A percentile compares a stretch with the other conserved stretches of the same genome.
phyloP scores from a whole-genome alignment of 1,284 basidiomycete genomes.

The Gymnopus androsaceus region DNA sequence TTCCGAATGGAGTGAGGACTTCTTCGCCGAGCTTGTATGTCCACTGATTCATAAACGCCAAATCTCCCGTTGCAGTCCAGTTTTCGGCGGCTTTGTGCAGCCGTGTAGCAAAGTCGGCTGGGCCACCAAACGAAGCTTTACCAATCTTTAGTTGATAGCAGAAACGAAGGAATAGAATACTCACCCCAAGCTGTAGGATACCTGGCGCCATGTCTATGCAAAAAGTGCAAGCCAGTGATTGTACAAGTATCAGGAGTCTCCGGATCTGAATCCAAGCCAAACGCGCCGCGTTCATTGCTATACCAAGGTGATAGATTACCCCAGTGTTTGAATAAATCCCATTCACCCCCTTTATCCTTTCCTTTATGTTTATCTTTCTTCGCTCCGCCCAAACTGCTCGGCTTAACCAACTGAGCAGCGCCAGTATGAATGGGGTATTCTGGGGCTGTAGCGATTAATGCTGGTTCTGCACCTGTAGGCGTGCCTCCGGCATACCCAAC shows the following conservation, averaged over 20 bases:
- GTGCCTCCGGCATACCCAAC: constrained; percentile 84
- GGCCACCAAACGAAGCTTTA: constrained; percentile 67
- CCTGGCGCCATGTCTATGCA: constrained; percentile 81
- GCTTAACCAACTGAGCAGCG: constrained; percentile 64
- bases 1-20: constrained; percentile 80
- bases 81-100: constrained; percentile 54
- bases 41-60: constrained; percentile 80
- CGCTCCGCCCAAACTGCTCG: constrained; percentile 29
- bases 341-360: constrained; percentile 37
- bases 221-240: constrained; percentile 72
- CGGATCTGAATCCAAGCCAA: constrained; percentile 74
- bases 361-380: constrained; percentile 17
- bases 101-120: constrained; percentile 59
- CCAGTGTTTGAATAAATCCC: constrained; percentile 76
- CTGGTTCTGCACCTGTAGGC: constrained; percentile 83
- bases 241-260: constrained; percentile 69
- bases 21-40: constrained; percentile 83
- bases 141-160: background rate
- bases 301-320: constrained; percentile 87
- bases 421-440: constrained; percentile 74
- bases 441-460: constrained; percentile 76
- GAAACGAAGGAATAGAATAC: constrained; percentile 24
- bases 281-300: constrained; percentile 65
- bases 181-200: constrained; percentile 74
- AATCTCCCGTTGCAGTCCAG: constrained; percentile 64